Evolutionary conservation across 2,329 filamentous ascomycete genomes (phyloP).

Genomic region (Akanthomyces dipterigenus): DNA sequence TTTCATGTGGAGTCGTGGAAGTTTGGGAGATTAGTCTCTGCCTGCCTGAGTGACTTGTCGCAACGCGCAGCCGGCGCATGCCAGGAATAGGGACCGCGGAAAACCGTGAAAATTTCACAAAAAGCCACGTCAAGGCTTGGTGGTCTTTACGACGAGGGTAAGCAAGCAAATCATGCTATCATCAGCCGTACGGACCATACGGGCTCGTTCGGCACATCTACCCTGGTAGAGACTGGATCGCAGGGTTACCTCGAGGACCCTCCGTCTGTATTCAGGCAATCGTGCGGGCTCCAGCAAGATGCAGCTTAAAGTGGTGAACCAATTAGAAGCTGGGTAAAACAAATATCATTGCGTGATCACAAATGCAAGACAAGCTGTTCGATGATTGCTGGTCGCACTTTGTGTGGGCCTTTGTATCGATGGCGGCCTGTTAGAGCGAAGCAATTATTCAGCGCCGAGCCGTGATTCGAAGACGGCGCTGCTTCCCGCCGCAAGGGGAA

Average conservation of each 20-base stretch:
- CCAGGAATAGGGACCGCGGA: conserved; percentile 1
- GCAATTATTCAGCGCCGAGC: conserved; percentile 22
- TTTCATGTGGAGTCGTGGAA: not conserved
- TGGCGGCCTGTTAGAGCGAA: conserved; percentile 19
- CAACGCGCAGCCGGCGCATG: not conserved
- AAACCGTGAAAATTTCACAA: not conserved
- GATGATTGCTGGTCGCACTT: not conserved
- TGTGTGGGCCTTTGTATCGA: not conserved
- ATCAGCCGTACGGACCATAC: not conserved
- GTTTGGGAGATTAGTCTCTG: not conserved
- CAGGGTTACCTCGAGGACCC: not conserved
- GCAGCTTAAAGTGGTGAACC: not conserved
- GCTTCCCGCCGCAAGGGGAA: not conserved
- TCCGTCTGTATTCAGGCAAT: not conserved
- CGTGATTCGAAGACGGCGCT: conserved; percentile 5
- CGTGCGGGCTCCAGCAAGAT: not conserved
- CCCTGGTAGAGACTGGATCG: not conserved
- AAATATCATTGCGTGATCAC: conserved; percentile 1
- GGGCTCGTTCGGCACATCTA: not conserved
- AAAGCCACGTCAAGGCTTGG: not conserved
- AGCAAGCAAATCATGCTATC: not conserved
- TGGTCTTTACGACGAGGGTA: not conserved
- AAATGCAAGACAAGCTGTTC: conserved; percentile 4
- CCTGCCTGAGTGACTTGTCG: not conserved
- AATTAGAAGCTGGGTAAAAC: not conserved